Percentiles rank a stretch among this genome's conserved stretches.
Conservation (phyloP, 208 protist genomes). For the Acanthamoeba healyi region DNA sequence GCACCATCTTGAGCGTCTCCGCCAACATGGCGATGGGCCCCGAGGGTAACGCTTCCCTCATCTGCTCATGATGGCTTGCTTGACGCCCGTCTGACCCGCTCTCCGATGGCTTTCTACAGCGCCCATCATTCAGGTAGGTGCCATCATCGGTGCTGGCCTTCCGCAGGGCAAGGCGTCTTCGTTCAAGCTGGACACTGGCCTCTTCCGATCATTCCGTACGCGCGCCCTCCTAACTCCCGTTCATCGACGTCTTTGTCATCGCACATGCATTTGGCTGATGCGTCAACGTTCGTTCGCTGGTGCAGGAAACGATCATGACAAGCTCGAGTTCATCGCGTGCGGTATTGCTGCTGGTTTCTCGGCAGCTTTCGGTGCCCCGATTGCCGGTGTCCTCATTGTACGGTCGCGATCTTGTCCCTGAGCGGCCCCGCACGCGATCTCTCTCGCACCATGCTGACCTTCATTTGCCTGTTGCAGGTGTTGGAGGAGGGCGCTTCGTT, state of each 20-base stretch:
- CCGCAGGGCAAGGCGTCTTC: conserved; percentile 39
- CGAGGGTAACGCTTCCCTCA: neutral
- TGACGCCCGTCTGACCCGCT: no score
- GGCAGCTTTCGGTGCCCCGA: conserved; percentile 33
- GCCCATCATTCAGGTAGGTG: conserved; percentile 51
- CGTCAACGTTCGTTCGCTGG: no score
- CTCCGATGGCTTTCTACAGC: no score
- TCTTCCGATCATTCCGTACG: conserved; percentile 27
- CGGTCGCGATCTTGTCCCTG: neutral
- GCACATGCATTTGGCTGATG: no score
- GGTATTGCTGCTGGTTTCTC: conserved; percentile 48
- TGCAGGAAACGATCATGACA: conserved; percentile 53
- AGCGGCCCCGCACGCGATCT: neutral
- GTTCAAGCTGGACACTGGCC: conserved; percentile 42
- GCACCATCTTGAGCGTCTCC: conserved; percentile 49
- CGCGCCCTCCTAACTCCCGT: no score
- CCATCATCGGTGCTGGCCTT: conserved; percentile 46
- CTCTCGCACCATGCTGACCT: neutral
- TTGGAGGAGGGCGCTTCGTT: conserved; percentile 55
- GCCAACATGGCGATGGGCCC: conserved; percentile 42
- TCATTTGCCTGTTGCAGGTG: neutral
- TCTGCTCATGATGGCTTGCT: no score
- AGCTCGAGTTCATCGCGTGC: conserved; percentile 41
- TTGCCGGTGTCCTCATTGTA: conserved; percentile 41
- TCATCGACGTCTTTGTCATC: no score